Base-by-base conservation (phyloP, 495 filamentous ascomycete species). In the Hypoxylon crocopeplum region DNA sequence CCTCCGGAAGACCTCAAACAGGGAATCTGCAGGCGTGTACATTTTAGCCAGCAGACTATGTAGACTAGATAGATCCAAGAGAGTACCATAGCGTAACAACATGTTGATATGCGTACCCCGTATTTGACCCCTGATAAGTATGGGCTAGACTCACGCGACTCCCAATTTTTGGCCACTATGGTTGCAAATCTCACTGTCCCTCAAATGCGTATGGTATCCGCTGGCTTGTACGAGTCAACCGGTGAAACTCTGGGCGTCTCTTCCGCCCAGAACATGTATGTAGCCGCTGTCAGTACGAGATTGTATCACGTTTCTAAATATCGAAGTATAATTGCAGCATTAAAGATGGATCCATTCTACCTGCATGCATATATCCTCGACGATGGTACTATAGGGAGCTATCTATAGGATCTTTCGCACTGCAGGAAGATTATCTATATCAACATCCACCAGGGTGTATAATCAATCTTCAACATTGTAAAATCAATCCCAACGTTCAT, bases 271-370 rank as follows among this genome's bases (percentile, higher is more conserved):
- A 34, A 40, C 42, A 39, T 56, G 41, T 58, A 38, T 4, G 11
- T 34, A 58, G 30, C 53, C 59, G 53, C 40, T 52, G 44, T 52
- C 53, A 54, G 37, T 19, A 40, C 36, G 51, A 36, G 42, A 8
- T 41, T 24, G 53, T 41, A 37, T 63, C 60, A 63, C 53, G 48
- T 56, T 56, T 34, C 24, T 10, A 34, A 56, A 42, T 37, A 19
- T 48, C 25, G 22, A 63, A 54, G 60, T 38, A 58, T 63, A 63
- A 33, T 54, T 48, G 37, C 34, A 37, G 60, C 8, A 53, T 58
- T 63, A 53, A 50, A 13, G 53, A 52, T 52, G 37, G 48, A 29
- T 27, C 33, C 19, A 15, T 32, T 40, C 8, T 25, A 48, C 33
- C 25, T 48, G 34, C 41, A 39, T 49, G 4, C 27, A 40, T 38